Conservation (phyloP, 257 asterid genomes). For the Parsonsia alboflavescens region DNA sequence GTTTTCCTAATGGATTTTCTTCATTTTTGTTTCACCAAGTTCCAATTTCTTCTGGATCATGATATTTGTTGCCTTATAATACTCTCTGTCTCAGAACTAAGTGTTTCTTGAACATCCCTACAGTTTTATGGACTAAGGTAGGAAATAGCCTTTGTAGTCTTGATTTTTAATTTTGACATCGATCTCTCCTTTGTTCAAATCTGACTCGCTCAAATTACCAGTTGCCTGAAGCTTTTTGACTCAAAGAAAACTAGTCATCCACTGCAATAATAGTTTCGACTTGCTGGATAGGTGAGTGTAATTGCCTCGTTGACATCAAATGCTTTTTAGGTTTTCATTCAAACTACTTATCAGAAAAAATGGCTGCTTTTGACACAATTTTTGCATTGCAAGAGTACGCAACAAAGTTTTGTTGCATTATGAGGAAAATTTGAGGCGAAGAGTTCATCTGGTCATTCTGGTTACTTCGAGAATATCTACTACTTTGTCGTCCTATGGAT, state of each 20-base stretch:
- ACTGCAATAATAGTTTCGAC: conserved; percentile 30
- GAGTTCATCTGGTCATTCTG: conserved; percentile 49
- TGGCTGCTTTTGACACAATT: conserved; percentile 23
- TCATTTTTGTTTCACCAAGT: not conserved
- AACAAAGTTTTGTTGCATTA: conserved; percentile 26
- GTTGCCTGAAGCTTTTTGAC: conserved; percentile 20
- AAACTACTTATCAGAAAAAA: conserved; percentile 9
- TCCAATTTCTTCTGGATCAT: not conserved
- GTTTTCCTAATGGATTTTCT: not conserved
- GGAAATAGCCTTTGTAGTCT: not conserved
- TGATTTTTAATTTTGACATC: not conserved
- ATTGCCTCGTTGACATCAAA: conserved; percentile 13
- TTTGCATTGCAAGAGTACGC: conserved; percentile 62
- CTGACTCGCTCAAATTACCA: conserved; percentile 23
- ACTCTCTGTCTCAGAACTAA: not conserved
- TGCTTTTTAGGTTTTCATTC: not conserved
- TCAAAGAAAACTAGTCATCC: conserved; percentile 22
- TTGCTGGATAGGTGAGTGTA: conserved; percentile 38
- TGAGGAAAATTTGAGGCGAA: conserved; percentile 45
- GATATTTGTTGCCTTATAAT: no score
- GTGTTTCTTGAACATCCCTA: not conserved
- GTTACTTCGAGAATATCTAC: conserved; percentile 46
- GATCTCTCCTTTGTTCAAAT: conserved; percentile 30
- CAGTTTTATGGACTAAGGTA: not conserved
- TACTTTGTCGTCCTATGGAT: conserved; percentile 65